Evolutionary conservation across 1,284 basidiomycete species (phyloP).

Genomic region (Volvariella surrecta): DNA sequence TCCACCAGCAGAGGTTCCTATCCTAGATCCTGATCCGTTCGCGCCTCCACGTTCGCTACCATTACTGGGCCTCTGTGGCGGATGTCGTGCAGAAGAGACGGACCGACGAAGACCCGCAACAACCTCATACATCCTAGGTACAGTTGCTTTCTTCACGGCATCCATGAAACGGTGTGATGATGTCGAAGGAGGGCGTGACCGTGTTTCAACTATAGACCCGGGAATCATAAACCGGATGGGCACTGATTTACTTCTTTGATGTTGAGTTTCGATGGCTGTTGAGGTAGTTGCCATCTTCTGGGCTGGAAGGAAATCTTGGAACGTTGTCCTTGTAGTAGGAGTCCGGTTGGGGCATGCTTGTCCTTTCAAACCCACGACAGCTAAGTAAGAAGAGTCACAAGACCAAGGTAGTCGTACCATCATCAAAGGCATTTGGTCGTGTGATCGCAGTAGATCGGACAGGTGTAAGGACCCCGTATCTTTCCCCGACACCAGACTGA

Average conservation of each 20-base stretch:
- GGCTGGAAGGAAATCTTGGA: constrained; percentile 37
- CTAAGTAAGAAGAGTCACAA: not conserved
- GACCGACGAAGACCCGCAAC: constrained; percentile 23
- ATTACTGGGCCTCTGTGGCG: not conserved
- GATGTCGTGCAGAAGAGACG: constrained; percentile 10
- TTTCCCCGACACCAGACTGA: constrained; percentile 30
- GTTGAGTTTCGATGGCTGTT: constrained; percentile 2
- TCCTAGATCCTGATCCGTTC: not conserved
- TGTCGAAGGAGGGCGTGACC: not conserved
- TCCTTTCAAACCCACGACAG: no score
- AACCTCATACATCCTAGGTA: constrained; percentile 30
- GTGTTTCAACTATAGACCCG: no score
- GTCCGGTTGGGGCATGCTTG: no score
- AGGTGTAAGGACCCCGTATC: constrained; percentile 34
- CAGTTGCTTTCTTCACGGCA: constrained; percentile 19
- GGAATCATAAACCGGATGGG: no score
- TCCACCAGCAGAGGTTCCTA: no score
- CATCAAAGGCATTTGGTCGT: constrained; percentile 17
- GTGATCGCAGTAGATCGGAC: constrained; percentile 14
- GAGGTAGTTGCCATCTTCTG: constrained; percentile 31
- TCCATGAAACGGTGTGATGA: constrained; percentile 13
- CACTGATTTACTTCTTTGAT: no score
- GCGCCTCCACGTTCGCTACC: not conserved
- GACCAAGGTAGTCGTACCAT: constrained; percentile 12
- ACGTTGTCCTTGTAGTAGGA: constrained; percentile 25